phyloP scores from a whole-genome alignment of 352 stramenopile species.

The Pythium guiyangense region DNA sequence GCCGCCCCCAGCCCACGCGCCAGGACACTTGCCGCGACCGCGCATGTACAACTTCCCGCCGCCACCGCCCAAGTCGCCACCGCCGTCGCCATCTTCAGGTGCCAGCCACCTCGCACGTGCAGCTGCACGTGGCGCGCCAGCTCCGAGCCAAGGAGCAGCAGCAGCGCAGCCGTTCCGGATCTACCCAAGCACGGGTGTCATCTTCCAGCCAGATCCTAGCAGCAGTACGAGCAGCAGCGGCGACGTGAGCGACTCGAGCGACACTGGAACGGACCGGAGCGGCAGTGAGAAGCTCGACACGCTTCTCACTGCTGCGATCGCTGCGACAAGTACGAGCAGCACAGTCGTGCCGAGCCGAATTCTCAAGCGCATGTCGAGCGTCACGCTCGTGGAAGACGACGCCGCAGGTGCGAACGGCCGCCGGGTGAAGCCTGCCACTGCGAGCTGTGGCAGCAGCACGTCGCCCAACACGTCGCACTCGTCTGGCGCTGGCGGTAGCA shows the following conservation, averaged over 20 bases:
- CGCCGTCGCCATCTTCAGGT: neutral
- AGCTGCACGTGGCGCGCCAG: neutral
- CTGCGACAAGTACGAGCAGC: constrained; percentile 3
- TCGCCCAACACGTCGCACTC: constrained; percentile 5
- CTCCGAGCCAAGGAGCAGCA: neutral
- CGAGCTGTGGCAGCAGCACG: neutral
- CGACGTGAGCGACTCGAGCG: constrained; percentile 32
- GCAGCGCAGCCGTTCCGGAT: constrained; percentile 12
- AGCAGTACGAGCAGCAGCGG: constrained; percentile 15
- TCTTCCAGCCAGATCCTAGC: constrained; percentile 12
- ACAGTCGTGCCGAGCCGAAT: constrained; percentile 20
- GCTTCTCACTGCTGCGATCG: constrained; percentile 7
- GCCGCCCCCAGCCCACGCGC: neutral
- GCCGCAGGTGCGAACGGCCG: constrained; percentile 6
- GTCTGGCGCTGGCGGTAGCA: constrained; percentile 8
- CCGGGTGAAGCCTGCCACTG: constrained; percentile 7
- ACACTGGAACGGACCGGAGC: constrained; percentile 21
- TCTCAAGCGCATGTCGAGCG: constrained; percentile 42
- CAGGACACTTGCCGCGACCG: neutral
- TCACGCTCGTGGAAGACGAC: constrained; percentile 33
- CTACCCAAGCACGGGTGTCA: constrained; percentile 12
- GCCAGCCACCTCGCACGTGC: neutral
- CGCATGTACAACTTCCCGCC: constrained; percentile 7
- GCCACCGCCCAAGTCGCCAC: constrained; percentile 5
- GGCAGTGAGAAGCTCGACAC: constrained; percentile 5